Base-by-base conservation (phyloP, 345 rosid species). In the Citrus maxima region DNA sequence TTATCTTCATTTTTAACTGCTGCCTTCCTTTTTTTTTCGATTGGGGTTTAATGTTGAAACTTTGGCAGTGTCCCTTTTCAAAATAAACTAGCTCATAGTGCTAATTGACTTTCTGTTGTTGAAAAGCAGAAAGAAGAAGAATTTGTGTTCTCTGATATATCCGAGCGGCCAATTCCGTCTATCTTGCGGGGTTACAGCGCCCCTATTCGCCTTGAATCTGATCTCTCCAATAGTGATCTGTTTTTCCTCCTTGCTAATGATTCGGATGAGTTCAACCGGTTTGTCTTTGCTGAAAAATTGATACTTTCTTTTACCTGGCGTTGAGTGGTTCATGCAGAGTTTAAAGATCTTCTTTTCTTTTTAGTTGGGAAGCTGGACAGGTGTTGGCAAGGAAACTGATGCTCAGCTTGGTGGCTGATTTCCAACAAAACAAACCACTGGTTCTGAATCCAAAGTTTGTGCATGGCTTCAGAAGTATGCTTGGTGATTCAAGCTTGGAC, bases 301-400 rank as follows among this genome's bases (percentile, higher is more conserved):
- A 42, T 34, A 18, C 28, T 21, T 22, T 22, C 56, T 77, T 51
- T 69, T 49, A 51, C 66, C 69, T 75, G 58, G 58, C 1, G 8
- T 30, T 58, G 66, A 79, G 73, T 59, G 59, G 79, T 55, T 74
- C 56, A 65, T 72, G 66, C 67, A 28, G 56, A 76, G 19, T 70
- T 74, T 56, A 49, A 65, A 58, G 25, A 6, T 67, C 7, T 30
- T 75, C 34, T 54, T 74, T 80, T 71, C 21, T 68, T 74, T 85
- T 84, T 80, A 94, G 99, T 62, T 96, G 98, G 99, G 99, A 96
- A 88, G 97, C 99, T 4, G 99, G 98, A 67, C 99, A 96, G 82
- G 79, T 94, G 70, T 82, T 96, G 81, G 98, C 93, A 59, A 89
- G 98, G 87, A 92, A 96, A 85, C 89, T 94, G 80, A 96, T 96